Evolutionary conservation across 2,329 filamentous ascomycete genomes (phyloP).

Genomic region (Trichophyton schoenleinii): DNA sequence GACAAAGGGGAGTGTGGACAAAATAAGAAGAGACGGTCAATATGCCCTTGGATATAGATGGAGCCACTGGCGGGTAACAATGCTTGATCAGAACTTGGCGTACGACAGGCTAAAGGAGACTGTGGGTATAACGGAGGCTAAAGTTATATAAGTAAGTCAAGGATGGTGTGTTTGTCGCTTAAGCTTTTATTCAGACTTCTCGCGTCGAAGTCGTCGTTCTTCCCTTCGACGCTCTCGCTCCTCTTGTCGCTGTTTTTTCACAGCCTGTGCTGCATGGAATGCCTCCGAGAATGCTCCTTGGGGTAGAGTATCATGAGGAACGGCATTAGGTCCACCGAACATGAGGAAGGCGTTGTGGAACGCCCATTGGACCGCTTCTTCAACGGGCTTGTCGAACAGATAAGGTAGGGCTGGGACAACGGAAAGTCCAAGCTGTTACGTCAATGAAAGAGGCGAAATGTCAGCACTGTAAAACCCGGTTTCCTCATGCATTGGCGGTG

Average conservation of each 20-base stretch:
- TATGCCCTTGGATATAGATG: neutral
- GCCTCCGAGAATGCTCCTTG: conserved; percentile 11
- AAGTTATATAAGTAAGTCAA: neutral
- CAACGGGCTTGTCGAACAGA: conserved; percentile 84
- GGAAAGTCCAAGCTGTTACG: conserved; percentile 46
- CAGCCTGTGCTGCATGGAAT: conserved; percentile 16
- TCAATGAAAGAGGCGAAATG: neutral
- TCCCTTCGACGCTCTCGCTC: conserved; percentile 17
- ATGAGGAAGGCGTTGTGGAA: conserved; percentile 73
- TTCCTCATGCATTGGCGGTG: too few species aligned
- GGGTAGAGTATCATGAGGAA: conserved; percentile 20
- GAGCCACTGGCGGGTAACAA: neutral
- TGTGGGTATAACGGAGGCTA: neutral
- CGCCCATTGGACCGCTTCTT: conserved; percentile 76
- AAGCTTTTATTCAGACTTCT: conserved; percentile 5
- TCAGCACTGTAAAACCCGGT: neutral
- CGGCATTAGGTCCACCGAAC: conserved; percentile 53
- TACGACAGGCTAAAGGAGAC: neutral
- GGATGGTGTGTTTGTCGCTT: neutral
- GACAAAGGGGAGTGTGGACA: neutral
- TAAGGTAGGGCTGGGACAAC: conserved; percentile 73
- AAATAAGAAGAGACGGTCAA: neutral
- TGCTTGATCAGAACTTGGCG: neutral
- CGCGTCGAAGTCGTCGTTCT: conserved; percentile 13
- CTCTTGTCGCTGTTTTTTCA: conserved; percentile 17